These are phyloP conservation scores for Fusarium clavum DNA, from an alignment of 2,329 filamentous ascomycete species.

Conservation along the genomic window DNA sequence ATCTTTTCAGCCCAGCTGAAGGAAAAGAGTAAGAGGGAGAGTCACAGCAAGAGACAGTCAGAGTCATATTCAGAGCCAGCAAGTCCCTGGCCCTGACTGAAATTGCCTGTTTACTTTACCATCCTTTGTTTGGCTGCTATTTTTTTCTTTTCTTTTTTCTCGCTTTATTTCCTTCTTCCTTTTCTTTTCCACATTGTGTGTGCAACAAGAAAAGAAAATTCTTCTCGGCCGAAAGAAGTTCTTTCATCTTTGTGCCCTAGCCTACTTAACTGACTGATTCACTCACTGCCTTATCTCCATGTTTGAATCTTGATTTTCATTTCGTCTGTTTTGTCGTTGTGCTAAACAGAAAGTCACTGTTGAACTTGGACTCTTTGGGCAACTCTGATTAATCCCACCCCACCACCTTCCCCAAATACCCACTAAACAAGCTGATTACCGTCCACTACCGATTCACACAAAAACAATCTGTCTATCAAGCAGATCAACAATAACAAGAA, in stretches of 20 bases:
- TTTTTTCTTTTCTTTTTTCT: background rate
- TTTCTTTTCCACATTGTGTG: slow-evolving; percentile 3
- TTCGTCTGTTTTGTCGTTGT: background rate
- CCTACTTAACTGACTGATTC: background rate
- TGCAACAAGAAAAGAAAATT: slow-evolving; percentile 2
- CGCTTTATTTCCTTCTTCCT: background rate
- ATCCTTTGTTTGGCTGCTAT: slow-evolving; percentile 3
- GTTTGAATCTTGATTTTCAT: slow-evolving; percentile 4
- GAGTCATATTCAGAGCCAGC: background rate
- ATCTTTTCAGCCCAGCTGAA: slow-evolving; percentile 31
- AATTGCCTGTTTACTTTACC: slow-evolving; percentile 8
- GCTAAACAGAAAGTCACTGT: slow-evolving; percentile 20
- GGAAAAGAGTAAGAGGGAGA: slow-evolving; percentile 10
- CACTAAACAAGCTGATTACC: slow-evolving; percentile 39
- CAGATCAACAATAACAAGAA: slow-evolving; percentile 9
- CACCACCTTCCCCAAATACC: slow-evolving; percentile 37
- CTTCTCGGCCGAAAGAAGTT: background rate
- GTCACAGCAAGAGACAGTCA: background rate
- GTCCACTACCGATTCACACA: slow-evolving; percentile 40
- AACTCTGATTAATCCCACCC: slow-evolving; percentile 36
- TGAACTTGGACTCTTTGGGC: slow-evolving; percentile 25
- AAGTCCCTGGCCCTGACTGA: slow-evolving; percentile 17
- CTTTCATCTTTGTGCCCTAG: slow-evolving; percentile 20
- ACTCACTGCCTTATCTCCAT: background rate
- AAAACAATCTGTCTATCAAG: slow-evolving; percentile 33